Evolutionary conservation across 2,329 filamentous ascomycete genomes (phyloP), one percentile per base, ranked within the genome.

Genomic region (Chaetothyriales sp.): DNA sequence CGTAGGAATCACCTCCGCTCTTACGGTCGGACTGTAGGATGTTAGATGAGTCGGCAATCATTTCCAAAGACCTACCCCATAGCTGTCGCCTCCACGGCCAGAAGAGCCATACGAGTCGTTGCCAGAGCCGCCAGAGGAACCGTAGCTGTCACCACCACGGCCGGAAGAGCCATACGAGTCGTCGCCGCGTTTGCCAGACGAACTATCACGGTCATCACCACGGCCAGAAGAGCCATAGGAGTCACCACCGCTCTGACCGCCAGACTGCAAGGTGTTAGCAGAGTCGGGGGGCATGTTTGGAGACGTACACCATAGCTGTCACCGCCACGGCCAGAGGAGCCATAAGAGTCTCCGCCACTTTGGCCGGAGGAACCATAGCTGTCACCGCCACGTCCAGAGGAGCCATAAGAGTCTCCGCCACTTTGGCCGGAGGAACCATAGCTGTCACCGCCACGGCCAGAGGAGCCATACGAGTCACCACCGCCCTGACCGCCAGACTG

Each of bases 141-240:
- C 61, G 47, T 60, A 57, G 28, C 54, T 54, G 44, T 55, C 56
- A 22, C 54, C 49, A 20, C 54, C 54, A 8, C 54, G 53, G 37
- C 33, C 49, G 10, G 51, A 54, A 25, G 50, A 47, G 47, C 56
- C 52, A 48, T 58, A 56, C 28, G 51, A 40, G 33, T 40, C 33
- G 33, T 5, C 5, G 13, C 33, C 33, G 5, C 33, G 15, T 5
- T 15, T 9, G 33, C 33, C 33, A 15, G 40, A 40, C 10, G 33
- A 40, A 1, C 33, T 13, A 15, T 40, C 15, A 13, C 33, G 15
- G 33, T 40, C 33, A 47, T 56, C 56, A 49, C 54, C 61, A 47
- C 50, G 55, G 48, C 33, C 49, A 18, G 51, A 54, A 29, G 50
- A 47, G 49, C 56, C 52, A 48, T 58, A 56, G 37, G 51, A 51